Base-by-base conservation (phyloP, 495 filamentous ascomycete genomes). In the Talaromyces nanjingensis region DNA sequence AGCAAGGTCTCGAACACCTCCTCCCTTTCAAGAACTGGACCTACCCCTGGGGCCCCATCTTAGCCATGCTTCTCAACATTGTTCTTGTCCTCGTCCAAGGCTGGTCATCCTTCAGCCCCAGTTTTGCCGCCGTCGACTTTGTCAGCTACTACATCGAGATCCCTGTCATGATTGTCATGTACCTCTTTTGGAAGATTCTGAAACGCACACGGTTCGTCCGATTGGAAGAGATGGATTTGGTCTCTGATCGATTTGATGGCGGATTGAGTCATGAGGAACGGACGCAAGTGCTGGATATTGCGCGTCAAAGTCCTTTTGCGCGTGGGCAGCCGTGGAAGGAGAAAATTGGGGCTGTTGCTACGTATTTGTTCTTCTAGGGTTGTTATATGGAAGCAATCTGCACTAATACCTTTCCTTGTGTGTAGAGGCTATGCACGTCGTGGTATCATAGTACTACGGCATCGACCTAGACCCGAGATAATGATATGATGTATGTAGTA, bases 1-100 rank as follows among this genome's bases (percentile, higher is more conserved):
- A 65, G 6, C 84, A 87, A 63, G 77, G 78, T 18, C 81, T 84
- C 49, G 80, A 82, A 47, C 81, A 86, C 64, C 75, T 86, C 0
- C 78, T 88, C 18, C 82, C 84, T 1, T 88, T 84, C 71, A 82
- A 79, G 57, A 87, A 87, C 69, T 85, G 81, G 81, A 86, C 83
- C 0, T 86, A 87, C 65, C 85, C 85, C 0, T 78, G 70, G 59
- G 84, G 84, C 0, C 84, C 84, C 0, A 80, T 80, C 63, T 62
- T 83, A 42, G 76, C 76, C 9, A 68, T 86, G 14, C 63, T 79
- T 3, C 74, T 86, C 6, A 86, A 86, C 63, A 71, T 65, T 9
- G 76, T 87, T 29, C 77, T 87, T 7, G 77, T 87, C 29, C 76
- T 86, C 8, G 79, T 87, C 0, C 86, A 87, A 66, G 85, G 85